Evolutionary conservation across 495 filamentous ascomycete genomes (phyloP).

Genomic region (Thermochaetoides thermophila): DNA sequence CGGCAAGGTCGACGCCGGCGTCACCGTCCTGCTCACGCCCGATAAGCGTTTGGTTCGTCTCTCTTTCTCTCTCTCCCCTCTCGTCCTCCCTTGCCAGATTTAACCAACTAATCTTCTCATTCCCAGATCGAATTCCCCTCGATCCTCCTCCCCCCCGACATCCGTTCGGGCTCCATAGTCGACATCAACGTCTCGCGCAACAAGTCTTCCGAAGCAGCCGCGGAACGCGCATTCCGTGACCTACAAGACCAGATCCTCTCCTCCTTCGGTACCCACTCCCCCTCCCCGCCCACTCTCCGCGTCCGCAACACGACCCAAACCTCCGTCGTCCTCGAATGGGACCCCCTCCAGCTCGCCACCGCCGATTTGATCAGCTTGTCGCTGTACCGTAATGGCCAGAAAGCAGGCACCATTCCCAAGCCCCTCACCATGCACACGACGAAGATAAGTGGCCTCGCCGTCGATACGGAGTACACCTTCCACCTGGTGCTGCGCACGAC

Average conservation of each 20-base stretch:
- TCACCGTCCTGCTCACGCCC: constrained; percentile 89
- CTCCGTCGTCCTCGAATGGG: constrained; percentile 94
- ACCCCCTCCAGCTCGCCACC: constrained; percentile 83
- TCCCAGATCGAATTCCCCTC: constrained; percentile 94
- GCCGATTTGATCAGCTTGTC: constrained; percentile 76
- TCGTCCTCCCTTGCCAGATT: neutral
- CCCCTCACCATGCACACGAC: constrained; percentile 76
- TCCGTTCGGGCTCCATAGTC: constrained; percentile 88
- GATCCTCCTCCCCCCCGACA: constrained; percentile 87
- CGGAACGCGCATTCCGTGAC: constrained; percentile 56
- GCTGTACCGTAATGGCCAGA: constrained; percentile 87
- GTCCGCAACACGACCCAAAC: constrained; percentile 95
- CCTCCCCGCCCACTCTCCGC: constrained; percentile 65
- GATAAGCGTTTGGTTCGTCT: constrained; percentile 83
- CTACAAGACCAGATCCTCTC: constrained; percentile 79
- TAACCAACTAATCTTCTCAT: constrained; percentile 1
- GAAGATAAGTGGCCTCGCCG: constrained; percentile 91
- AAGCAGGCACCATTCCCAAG: constrained; percentile 84
- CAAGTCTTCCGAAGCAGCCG: constrained; percentile 53
- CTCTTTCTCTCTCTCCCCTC: neutral
- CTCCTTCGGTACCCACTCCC: constrained; percentile 70
- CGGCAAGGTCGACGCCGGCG: constrained; percentile 97
- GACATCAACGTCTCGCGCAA: constrained; percentile 95
- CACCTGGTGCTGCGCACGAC: constrained; percentile 80
- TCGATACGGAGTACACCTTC: constrained; percentile 92